These are phyloP conservation scores for Vachellia pachyceras DNA, from an alignment of 306 rosid species.

Conservation along the genomic window DNA sequence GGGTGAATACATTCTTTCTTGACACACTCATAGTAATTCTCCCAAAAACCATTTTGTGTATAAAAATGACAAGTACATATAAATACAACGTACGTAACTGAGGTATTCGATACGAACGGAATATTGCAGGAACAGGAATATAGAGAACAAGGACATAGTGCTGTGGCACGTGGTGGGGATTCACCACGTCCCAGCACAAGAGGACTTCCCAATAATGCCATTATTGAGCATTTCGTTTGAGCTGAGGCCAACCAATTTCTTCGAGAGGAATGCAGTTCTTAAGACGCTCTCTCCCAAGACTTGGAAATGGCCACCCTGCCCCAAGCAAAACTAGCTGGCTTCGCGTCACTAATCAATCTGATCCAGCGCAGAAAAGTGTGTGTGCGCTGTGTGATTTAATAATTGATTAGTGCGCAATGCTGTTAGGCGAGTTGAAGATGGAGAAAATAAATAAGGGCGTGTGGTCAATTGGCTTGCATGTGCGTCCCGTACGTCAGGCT, in stretches of 20 bases:
- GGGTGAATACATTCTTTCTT: too few species aligned
- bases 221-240: conserved; percentile 60
- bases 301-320: conserved; percentile 35
- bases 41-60: too few species aligned
- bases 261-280: conserved; percentile 69
- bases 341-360: neutral
- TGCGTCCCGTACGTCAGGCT: neutral
- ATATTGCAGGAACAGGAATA: conserved; percentile 47
- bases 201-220: conserved; percentile 74
- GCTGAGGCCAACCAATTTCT: conserved; percentile 74
- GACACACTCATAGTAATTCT: too few species aligned
- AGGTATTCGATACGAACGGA: too few species aligned
- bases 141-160: conserved; percentile 57
- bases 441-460: neutral
- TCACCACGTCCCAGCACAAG: conserved; percentile 73
- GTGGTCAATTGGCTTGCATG: neutral
- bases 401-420: neutral
- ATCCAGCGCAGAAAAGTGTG: neutral
- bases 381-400: neutral
- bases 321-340: conserved; percentile 15
- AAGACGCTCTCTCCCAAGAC: conserved; percentile 44
- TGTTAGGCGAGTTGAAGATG: neutral
- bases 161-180: conserved; percentile 68
- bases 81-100: too few species aligned
- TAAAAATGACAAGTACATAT: too few species aligned